Evolutionary conservation across 768 basidiomycete species (phyloP), one percentile per base, ranked within the genome.

Genomic region (Suillus subluteus): DNA sequence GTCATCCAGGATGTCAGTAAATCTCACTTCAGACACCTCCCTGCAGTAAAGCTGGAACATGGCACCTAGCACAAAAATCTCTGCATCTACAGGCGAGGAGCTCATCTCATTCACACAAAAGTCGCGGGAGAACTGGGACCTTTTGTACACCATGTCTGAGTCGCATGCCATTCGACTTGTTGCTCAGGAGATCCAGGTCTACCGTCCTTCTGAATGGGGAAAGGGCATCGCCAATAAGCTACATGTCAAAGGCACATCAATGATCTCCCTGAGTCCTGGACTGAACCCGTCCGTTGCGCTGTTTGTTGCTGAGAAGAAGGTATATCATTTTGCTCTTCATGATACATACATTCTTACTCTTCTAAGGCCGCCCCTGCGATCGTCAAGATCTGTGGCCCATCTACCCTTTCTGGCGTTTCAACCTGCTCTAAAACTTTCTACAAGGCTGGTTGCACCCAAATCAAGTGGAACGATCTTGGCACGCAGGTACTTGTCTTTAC

Each of bases 401-500:
- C 86, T 54, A 78, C 87, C 11, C 85, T 95, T 59, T 70, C 70
- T n/a, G 70, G 80, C 52, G 69, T 82, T n/a, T 95, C 95, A 0
- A 91, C 91, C 0, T 91, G 92, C 71, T 88, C 91, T 69, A 99
- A 99, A 82, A 90, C 88, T 9, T 99, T 99, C 78, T 98, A 96
- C 79, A 85, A 98, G 16, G 87, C 96, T 1, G 96, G 98, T 80
- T 90, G 91, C 58, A 87, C 94, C 4, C 87, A 88, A 72, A 90
- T 99, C 79, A 98, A 98, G 79, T 99, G 97, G 97, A 99, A 98
- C 74, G 88, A 87, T 9, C 86, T 96, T 21, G 98, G 97, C 23
- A 97, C 96, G 0, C 94, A 94, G 73, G 91, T 96, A 2, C 82
- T 99, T 64, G 85, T 98, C 67, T 79, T 98, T 44, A 96, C 97